Conservation (phyloP, 768 basidiomycete species). For the Pisolithus sp. region DNA sequence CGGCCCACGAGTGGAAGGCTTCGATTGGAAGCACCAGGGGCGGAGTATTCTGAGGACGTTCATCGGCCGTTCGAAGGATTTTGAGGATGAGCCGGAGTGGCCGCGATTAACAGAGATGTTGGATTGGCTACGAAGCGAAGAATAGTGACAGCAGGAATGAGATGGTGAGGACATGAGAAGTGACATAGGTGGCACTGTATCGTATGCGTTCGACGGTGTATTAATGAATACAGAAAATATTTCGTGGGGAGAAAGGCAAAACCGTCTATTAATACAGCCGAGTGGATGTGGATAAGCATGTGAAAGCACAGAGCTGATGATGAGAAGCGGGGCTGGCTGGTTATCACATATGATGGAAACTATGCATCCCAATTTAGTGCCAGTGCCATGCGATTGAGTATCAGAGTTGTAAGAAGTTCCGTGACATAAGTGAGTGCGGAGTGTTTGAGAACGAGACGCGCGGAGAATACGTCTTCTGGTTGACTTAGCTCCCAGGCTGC, state of each 20-base stretch:
- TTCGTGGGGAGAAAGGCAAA: background rate
- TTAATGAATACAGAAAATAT: background rate
- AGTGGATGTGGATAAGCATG: background rate
- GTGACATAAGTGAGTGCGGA: constrained; percentile 59
- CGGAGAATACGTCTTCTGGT: constrained; percentile 51
- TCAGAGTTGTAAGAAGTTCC: constrained; percentile 71
- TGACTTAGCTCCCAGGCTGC: constrained; percentile 65
- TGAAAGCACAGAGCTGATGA: background rate
- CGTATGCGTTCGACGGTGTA: background rate
- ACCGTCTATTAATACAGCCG: background rate
- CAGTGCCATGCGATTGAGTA: constrained; percentile 66
- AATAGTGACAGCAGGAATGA: constrained; percentile 5
- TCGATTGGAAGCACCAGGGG: constrained; percentile 82
- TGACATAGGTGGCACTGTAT: background rate
- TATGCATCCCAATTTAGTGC: constrained; percentile 45
- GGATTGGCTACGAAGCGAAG: constrained; percentile 17
- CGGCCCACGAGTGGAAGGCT: constrained; percentile 57
- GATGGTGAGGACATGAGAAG: background rate
- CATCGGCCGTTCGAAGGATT: constrained; percentile 79
- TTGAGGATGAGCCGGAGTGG: constrained; percentile 89
- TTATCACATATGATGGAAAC: constrained; percentile 3
- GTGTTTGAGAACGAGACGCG: constrained; percentile 52
- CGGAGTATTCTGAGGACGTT: constrained; percentile 85
- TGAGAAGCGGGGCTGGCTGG: constrained; percentile 4
- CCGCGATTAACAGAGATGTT: constrained; percentile 54